Base-by-base conservation (phyloP, 129 eudicot genomes). In the Kitagawia praeruptora region DNA sequence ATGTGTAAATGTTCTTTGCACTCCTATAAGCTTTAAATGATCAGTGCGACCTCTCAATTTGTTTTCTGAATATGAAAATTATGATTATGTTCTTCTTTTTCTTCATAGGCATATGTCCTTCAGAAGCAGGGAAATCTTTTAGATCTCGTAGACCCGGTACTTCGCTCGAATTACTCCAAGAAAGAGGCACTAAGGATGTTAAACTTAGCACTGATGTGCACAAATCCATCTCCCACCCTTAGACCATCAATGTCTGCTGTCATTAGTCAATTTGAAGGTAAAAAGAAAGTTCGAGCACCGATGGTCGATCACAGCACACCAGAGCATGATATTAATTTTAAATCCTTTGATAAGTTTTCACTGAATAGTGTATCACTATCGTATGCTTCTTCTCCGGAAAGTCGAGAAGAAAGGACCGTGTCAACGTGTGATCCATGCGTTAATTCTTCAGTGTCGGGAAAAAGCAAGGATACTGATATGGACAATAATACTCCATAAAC, bases 191-290 rank as follows among this genome's bases (percentile, higher is more conserved):
- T 74, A 47, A 56, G 72, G 27, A 84, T 77, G 71, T 37, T 84
- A 47, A 77, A 77, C 58, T 2, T 84, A n/a, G 78, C 83, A 5
- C 58, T 84, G 11, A 58, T 70, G 41, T 84, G 87, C 67, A 81
- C 85, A 11, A 82, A 81, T 74, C 78, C 78, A 23, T 81, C 85
- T 27, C 82, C 84, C 25, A 78, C 87, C n/a, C 77, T 78, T 5
- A 78, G 87, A 67, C 87, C 87, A 48, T n/a, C 78, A 73, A 85
- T 85, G 87, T 81, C 85, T 37, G 34, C 84, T 5, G 84, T 81
- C 39, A 82, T 85, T 31, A 78, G 80, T 31, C 75, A 81, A 64
- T 79, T 85, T 2, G 81, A 85, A 39, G 81, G 84, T 51, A 81
- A 46, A 67, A 49, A 34, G 18, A 74, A 76, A 16, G 28, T 83